phyloP scores from a whole-genome alignment of 345 rosid species.

The Dipteronia dyeriana region DNA sequence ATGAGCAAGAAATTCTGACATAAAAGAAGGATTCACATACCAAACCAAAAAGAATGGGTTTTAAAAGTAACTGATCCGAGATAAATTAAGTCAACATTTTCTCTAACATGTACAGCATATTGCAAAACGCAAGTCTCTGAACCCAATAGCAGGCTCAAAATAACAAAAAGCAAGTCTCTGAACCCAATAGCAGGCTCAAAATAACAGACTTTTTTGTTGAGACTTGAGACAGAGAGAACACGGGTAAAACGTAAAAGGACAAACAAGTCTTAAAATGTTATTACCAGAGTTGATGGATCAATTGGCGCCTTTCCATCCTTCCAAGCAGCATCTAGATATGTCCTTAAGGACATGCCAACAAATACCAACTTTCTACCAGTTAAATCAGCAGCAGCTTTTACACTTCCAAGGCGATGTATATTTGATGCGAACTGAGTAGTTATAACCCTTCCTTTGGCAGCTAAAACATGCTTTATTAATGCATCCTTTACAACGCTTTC shows the following conservation, averaged over 20 bases:
- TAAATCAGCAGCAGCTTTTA: conserved; percentile 94
- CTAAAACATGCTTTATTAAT: conserved; percentile 70
- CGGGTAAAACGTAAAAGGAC: not conserved
- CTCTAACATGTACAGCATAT: not conserved
- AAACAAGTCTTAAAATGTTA: not conserved
- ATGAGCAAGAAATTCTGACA: not conserved
- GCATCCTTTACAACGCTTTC: conserved; percentile 88
- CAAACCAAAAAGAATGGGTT: not conserved
- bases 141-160: not conserved
- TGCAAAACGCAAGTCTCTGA: not conserved
- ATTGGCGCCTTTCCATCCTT: conserved; percentile 96
- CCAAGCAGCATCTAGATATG: conserved; percentile 98
- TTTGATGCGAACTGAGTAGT: conserved; percentile 98
- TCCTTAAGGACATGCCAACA: conserved; percentile 96
- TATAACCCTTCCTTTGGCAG: conserved; percentile 89
- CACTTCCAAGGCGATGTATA: conserved; percentile 96
- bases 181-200: not conserved
- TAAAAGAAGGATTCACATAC: not conserved
- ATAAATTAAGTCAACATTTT: not conserved
- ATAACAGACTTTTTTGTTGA: not conserved
- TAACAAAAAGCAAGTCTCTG: not conserved
- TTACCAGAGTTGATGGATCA: conserved; percentile 95
- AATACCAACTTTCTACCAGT: conserved; percentile 93
- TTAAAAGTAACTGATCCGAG: not conserved
- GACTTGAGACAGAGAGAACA: not conserved